Conservation (phyloP, 2,329 filamentous ascomycete genomes). For the Colletotrichum tofieldiae region DNA sequence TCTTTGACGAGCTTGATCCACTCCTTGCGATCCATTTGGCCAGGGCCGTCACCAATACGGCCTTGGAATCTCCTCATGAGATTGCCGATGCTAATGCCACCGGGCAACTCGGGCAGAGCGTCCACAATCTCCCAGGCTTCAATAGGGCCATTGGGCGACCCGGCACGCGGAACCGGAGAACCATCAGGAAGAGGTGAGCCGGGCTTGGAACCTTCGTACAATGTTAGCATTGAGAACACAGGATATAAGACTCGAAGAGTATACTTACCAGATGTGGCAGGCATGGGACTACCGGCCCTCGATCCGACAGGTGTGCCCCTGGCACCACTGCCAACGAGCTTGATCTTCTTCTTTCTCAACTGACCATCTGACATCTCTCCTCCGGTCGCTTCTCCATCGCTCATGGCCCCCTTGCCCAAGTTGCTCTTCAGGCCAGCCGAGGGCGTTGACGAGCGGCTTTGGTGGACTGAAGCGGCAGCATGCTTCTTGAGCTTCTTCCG, state of each 20-base stretch:
- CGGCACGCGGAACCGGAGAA: slow-evolving; percentile 48
- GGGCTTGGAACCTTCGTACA: slow-evolving; percentile 40
- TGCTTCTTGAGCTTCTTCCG: slow-evolving; percentile 86
- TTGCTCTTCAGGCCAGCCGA: slow-evolving; percentile 61
- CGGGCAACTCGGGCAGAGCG: slow-evolving; percentile 63
- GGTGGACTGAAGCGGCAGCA: slow-evolving; percentile 61
- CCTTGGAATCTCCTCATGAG: slow-evolving; percentile 69
- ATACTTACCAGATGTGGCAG: slow-evolving; percentile 58
- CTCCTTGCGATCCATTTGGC: slow-evolving; percentile 67
- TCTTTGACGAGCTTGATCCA: slow-evolving; percentile 74
- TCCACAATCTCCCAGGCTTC: slow-evolving; percentile 69
- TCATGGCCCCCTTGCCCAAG: slow-evolving; percentile 72
- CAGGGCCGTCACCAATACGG: slow-evolving; percentile 67
- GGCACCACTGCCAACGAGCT: slow-evolving; percentile 63
- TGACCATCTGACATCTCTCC: slow-evolving; percentile 76
- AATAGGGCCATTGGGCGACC: slow-evolving; percentile 56
- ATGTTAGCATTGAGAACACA: slow-evolving; percentile 1
- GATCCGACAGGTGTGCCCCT: slow-evolving; percentile 72
- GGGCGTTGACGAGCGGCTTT: slow-evolving; percentile 71
- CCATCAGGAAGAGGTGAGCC: slow-evolving; percentile 44
- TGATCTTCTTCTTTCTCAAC: slow-evolving; percentile 68
- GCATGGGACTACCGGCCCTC: slow-evolving; percentile 73
- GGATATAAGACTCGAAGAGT: neutral
- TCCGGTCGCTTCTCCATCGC: slow-evolving; percentile 81
- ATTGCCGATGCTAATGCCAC: slow-evolving; percentile 69